These are phyloP conservation scores for Dothiorella sarmentorum DNA, from an alignment of 2,329 filamentous ascomycete species.

Conservation along the genomic window DNA sequence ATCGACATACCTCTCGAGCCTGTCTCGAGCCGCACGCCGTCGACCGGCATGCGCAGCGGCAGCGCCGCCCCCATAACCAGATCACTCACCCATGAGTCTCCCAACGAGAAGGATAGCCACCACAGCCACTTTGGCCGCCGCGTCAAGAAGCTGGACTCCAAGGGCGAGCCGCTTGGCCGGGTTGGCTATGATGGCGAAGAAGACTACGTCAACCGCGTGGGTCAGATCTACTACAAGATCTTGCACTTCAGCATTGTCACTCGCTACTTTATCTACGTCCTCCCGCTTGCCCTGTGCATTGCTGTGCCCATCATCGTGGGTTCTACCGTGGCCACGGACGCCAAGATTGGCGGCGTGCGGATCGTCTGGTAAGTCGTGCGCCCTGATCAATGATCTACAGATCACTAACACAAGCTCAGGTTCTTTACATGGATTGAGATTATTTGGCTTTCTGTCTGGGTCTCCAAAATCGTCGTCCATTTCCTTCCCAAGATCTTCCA, in stretches of 20 bases:
- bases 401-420: constrained; percentile 7
- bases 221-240: constrained; percentile 58
- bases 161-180: constrained; percentile 26
- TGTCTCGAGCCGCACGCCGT: constrained; percentile 49
- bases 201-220: constrained; percentile 57
- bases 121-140: constrained; percentile 27
- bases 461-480: constrained; percentile 57
- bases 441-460: constrained; percentile 62
- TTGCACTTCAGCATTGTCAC: constrained; percentile 62
- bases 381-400: background rate
- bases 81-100: constrained; percentile 20
- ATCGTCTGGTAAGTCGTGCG: constrained; percentile 44
- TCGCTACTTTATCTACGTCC: constrained; percentile 61
- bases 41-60: constrained; percentile 40
- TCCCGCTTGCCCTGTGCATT: constrained; percentile 55
- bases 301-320: constrained; percentile 62
- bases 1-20: constrained; percentile 61
- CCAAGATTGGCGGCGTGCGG: constrained; percentile 53
- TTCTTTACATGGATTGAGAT: constrained; percentile 66
- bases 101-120: constrained; percentile 14
- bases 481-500: constrained; percentile 59
- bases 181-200: constrained; percentile 46
- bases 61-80: constrained; percentile 34
- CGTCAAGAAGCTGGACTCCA: constrained; percentile 38
- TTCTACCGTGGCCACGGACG: constrained; percentile 47